Evolutionary conservation across 768 basidiomycete species (phyloP).

Genomic region (Tulasnella sp.): DNA sequence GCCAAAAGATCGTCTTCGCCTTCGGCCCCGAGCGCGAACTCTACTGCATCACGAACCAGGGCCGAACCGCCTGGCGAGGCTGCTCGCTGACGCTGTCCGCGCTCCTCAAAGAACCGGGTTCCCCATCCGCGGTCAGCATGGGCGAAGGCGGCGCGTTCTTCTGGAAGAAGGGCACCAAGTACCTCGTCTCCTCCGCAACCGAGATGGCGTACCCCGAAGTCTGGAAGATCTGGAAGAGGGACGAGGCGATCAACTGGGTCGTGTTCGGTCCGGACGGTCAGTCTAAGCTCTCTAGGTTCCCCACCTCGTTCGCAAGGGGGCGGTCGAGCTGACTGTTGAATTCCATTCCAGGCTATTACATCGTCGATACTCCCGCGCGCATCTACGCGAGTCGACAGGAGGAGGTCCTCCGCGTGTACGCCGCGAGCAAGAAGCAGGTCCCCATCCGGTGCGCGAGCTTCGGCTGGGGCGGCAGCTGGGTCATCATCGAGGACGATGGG

Average conservation of each 20-base stretch:
- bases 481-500: conserved; percentile 18
- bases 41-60: conserved; percentile 26
- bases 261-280: conserved; percentile 16
- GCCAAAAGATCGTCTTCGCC: conserved; percentile 22
- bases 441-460: conserved; percentile 9
- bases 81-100: background rate
- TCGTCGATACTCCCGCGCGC: background rate
- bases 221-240: conserved; percentile 20
- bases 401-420: conserved; percentile 1
- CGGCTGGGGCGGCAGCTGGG: conserved; percentile 14
- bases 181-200: background rate
- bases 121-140: background rate
- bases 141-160: conserved; percentile 25
- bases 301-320: background rate
- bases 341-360: background rate
- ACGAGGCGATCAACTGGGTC: conserved; percentile 22
- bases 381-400: background rate
- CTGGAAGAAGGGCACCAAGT: background rate
- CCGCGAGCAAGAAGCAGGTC: background rate
- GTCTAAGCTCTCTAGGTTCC: background rate
- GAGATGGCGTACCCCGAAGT: conserved; percentile 19
- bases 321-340: background rate
- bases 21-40: conserved; percentile 13
- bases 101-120: background rate
- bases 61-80: background rate